A percentile compares a stretch with the other conserved stretches of the same genome.
Conservation (phyloP, 2,329 filamentous ascomycete species). For the Apiospora sp. region DNA sequence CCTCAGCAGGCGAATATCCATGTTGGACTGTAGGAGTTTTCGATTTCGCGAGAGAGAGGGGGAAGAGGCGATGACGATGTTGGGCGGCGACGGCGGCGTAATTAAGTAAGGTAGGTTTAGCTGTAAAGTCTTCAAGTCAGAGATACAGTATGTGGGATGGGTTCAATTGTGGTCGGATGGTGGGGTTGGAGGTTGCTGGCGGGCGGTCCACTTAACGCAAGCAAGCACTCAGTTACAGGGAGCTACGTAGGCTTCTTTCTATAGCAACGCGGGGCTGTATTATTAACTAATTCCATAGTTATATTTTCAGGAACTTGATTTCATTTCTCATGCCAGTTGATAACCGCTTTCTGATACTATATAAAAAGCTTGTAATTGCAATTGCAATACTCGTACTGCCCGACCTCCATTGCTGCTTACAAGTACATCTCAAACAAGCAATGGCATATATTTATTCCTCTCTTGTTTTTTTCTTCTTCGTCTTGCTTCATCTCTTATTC, state of each 20-base stretch:
- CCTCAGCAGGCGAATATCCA: conserved; percentile 90
- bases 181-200: conserved; percentile 4
- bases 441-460: neutral
- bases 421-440: neutral
- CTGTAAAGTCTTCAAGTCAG: conserved; percentile 8
- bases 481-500: neutral
- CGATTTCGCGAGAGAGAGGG: neutral
- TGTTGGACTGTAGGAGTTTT: conserved; percentile 50
- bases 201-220: conserved; percentile 5
- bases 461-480: neutral
- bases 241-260: conserved; percentile 2
- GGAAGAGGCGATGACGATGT: neutral
- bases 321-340: neutral
- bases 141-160: neutral
- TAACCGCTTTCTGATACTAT: neutral
- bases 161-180: conserved; percentile 17
- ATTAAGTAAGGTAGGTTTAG: neutral
- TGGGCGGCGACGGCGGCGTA: neutral
- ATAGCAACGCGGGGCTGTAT: neutral
- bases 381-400: neutral
- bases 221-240: neutral
- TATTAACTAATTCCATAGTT: neutral
- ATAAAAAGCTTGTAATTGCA: neutral
- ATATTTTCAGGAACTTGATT: neutral
- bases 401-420: neutral